Conservation (phyloP, 192 early-diverging fungal species). For the Geranomyces variabilis region DNA sequence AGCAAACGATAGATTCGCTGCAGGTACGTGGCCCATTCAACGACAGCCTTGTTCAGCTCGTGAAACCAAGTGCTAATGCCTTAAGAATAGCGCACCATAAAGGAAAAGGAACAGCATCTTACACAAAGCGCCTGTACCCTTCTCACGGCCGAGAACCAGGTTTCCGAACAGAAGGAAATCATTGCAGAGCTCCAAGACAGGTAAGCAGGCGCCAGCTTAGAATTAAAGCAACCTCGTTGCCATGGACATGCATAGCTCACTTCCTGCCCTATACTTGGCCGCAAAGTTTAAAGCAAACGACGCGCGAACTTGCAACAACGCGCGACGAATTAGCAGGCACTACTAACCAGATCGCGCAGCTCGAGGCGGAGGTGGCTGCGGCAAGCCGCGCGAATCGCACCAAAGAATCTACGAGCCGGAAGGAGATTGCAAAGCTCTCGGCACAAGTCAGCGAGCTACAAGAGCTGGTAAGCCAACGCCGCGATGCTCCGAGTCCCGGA, state of each 20-base stretch:
- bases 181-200: too few species aligned
- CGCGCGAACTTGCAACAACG: background rate
- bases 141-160: too few species aligned
- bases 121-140: too few species aligned
- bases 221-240: too few species aligned
- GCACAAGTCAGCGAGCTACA: background rate
- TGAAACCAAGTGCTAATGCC: too few species aligned
- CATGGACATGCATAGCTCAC: too few species aligned
- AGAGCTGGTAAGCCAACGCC: background rate
- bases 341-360: background rate
- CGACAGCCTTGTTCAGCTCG: too few species aligned
- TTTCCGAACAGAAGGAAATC: too few species aligned
- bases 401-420: background rate
- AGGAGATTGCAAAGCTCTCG: background rate
- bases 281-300: background rate
- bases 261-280: too few species aligned
- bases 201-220: too few species aligned
- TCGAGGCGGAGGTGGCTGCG: background rate
- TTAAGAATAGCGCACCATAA: too few species aligned
- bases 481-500: background rate
- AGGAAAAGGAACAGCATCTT: too few species aligned
- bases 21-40: background rate
- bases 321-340: background rate
- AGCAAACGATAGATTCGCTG: background rate
- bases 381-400: background rate